Evolutionary conservation across 139 green algal species (phyloP), one percentile per base, ranked within the genome.

Genomic region (Ettlia oleoabundans): DNA sequence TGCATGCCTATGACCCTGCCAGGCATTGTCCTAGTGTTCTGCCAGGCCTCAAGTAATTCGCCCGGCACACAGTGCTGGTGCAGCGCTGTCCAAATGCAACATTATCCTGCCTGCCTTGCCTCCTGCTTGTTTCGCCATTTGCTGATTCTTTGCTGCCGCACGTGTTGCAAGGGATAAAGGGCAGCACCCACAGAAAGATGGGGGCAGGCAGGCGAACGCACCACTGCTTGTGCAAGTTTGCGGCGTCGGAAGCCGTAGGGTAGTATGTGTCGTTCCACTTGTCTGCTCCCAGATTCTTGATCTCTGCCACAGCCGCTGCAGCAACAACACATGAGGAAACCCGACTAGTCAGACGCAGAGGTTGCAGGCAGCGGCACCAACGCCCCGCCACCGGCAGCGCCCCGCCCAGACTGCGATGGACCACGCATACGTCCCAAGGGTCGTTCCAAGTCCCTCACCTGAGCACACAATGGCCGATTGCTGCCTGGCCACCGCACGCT

Each of bases 251-350:
- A 15, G 76, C 85, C 32, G 93, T 98, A 35, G 97, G 97, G 88
- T 99, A 99, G 90, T 98, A 99, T 2, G 95, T 96, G 43, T 83
- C 92, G 91, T 99, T 99, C 86, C 94, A 93, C 41, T 92, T 78
- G 89, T 99, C 95, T 71, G 53, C 43, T 24, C 84, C 82, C 63
- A 83, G 35, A 67, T 71, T 77, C 41, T 78, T 35, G 41, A 67
- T 30, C 35, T 74, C 38, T 1, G 74, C 24, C 10, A 55, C 38
- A 38, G 86, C 80, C 32, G 75, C 75, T 81, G 75, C 75, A 71
- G 35, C 22, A 55, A 58, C n/a, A n/a, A n/a, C 10, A 15, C 47
- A 58, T 15, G 47, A 10, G 15, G 15, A 58, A 10, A 58, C 47
- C 47, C 47, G 47, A 15, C 15, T 10, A 10, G 47, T 15, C 15